Evolutionary conservation across 2,329 filamentous ascomycete genomes (phyloP).

Genomic region (Fusarium sp.): DNA sequence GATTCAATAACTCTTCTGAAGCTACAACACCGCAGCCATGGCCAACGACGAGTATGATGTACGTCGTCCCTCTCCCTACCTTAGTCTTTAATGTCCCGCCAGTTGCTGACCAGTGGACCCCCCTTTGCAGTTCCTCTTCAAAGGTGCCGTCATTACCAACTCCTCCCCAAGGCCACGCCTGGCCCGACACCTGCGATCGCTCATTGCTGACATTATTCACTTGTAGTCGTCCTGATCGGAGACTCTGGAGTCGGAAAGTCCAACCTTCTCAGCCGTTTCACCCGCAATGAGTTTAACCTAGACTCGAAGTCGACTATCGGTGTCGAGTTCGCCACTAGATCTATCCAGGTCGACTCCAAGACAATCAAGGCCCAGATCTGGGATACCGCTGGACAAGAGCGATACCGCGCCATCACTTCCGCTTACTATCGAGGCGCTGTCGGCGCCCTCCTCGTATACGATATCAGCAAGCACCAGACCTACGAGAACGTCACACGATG

Average conservation of each 20-base stretch:
- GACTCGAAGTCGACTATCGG: constrained; percentile 99
- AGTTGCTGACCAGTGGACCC: constrained; percentile 52
- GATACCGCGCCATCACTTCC: constrained; percentile 98
- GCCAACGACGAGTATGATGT: constrained; percentile 99
- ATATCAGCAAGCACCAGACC: constrained; percentile 99
- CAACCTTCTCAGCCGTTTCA: constrained; percentile 99
- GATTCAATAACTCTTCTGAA: constrained; percentile 32
- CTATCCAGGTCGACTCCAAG: constrained; percentile 98
- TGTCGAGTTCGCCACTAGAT: constrained; percentile 98
- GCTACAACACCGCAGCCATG: constrained; percentile 71
- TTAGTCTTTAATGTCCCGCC: constrained; percentile 41
- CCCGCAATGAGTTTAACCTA: constrained; percentile 99
- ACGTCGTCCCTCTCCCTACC: constrained; percentile 58
- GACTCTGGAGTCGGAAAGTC: constrained; percentile 99
- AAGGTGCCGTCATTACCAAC: constrained; percentile 73
- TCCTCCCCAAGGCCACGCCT: constrained; percentile 29
- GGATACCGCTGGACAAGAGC: constrained; percentile 99
- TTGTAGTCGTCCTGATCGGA: constrained; percentile 94
- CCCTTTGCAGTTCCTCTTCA: constrained; percentile 90
- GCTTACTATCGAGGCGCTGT: constrained; percentile 99
- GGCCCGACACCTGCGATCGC: constrained; percentile 29
- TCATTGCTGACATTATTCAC: constrained; percentile 51
- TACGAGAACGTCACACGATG: constrained; percentile 99
- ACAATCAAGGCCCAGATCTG: constrained; percentile 99
- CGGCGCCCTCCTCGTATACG: constrained; percentile 96